Percentiles rank a stretch among this genome's conserved stretches.
Evolutionary conservation across 176 grass and related monocot genomes (phyloP).

Genomic region (Pontederia paniculata): DNA sequence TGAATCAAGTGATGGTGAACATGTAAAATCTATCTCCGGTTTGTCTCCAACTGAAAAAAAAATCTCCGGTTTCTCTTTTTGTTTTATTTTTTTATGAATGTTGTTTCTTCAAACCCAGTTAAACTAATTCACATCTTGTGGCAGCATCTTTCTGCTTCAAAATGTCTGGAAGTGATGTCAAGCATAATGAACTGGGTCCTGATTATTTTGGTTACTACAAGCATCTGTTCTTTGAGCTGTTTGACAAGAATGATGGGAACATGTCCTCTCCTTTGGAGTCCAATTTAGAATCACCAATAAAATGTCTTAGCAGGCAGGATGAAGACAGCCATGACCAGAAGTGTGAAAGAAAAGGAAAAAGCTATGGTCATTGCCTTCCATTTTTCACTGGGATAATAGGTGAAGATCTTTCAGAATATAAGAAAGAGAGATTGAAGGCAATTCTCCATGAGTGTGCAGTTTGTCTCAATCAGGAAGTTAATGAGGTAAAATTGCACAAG

Average conservation of each 20-base stretch:
- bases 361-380: neutral
- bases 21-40: no score
- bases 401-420: conserved; percentile 22
- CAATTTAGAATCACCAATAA: conserved; percentile 7
- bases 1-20: no score
- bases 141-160: neutral
- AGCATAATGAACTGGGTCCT: conserved; percentile 28
- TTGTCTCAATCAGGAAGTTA: conserved; percentile 30
- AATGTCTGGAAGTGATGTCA: conserved; percentile 25
- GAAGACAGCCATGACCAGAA: neutral
- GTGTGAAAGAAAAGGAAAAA: neutral
- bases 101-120: no score
- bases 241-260: conserved; percentile 10
- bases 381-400: conserved; percentile 22
- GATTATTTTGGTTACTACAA: conserved; percentile 32
- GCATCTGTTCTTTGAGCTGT: conserved; percentile 19
- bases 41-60: no score
- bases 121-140: neutral
- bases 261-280: neutral
- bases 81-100: no score
- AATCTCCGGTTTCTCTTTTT: no score
- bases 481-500: conserved; percentile 22
- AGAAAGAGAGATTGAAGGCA: conserved; percentile 24
- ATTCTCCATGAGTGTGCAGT: conserved; percentile 20
- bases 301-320: neutral